Evolutionary conservation across 1,284 basidiomycete species (phyloP), one percentile per base, ranked within the genome.

Genomic region (Sutorius eximius): DNA sequence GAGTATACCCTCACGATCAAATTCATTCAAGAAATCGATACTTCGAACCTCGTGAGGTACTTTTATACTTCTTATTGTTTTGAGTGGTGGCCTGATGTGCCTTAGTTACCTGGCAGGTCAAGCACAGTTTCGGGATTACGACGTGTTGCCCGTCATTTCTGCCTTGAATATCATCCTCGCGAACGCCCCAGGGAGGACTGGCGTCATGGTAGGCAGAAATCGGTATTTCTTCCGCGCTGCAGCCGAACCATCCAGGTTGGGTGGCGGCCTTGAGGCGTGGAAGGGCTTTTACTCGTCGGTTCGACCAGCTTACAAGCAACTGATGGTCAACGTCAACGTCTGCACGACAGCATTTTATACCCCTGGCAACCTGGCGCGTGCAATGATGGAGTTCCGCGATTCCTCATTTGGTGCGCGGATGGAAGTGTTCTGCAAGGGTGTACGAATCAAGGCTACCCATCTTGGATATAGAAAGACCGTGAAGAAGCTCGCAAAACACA

Each of bases 301-400:
- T 33, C 82, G 89, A 13, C 86, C 89, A 6, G 73, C 84, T 10
- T 81, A 85, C 66, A 82, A 81, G 45, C 85, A 89, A 60, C 71
- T 91, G 22, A 87, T 91, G 86, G 87, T 91, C 6, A 91, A 91
- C 62, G 86, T 91, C 57, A 91, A 91, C 61, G 88, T 86, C 16
- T 89, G 87, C 65, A 89, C 88, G 5, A 90, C 89, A 1, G 89
- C 89, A 2, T 91, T 91, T 64, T 90, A 91, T 61, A 75, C 63
- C 2, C 75, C 82, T 5, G 83, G 82, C 6, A 89, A 86, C 58
- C 72, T 91, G 4, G 87, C 86, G 0, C 70, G 74, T 11, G 81
- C 82, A 0, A 79, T 91, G 76, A 61, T 70, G 1, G 74, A 77
- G 6, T 91, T 89, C 66, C 64, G 63, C 27, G 62, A 75, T 1